A percentile compares a stretch with the other conserved stretches of the same genome.
These are phyloP conservation scores for Aspergillus udagawae DNA, from an alignment of 2,329 filamentous ascomycete genomes.

Conservation along the genomic window DNA sequence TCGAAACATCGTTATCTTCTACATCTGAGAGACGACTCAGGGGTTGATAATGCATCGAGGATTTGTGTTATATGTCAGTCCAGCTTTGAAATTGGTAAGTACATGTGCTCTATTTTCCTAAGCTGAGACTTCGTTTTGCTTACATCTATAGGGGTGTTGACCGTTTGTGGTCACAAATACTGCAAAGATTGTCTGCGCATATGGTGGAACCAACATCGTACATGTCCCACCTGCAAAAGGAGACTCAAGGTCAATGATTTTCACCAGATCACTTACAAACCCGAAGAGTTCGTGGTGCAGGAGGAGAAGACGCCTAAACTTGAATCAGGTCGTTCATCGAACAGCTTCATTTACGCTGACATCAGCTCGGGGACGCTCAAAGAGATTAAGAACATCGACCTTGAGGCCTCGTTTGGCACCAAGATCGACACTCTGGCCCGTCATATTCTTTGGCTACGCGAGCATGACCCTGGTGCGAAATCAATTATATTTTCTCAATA, in stretches of 20 bases:
- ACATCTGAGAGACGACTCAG: slow-evolving; percentile 60
- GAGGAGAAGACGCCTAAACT: slow-evolving; percentile 42
- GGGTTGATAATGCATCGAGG: slow-evolving; percentile 56
- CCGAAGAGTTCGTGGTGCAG: slow-evolving; percentile 66
- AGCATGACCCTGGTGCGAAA: slow-evolving; percentile 81
- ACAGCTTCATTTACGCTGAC: slow-evolving; percentile 67
- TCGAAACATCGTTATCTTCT: slow-evolving; percentile 72
- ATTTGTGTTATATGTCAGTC: slow-evolving; percentile 85
- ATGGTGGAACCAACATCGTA: slow-evolving; percentile 72
- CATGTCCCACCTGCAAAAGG: slow-evolving; percentile 81
- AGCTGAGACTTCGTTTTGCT: neutral
- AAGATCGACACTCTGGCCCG: slow-evolving; percentile 82
- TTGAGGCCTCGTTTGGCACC: slow-evolving; percentile 73
- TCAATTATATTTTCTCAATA: slow-evolving; percentile 94
- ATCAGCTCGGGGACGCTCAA: slow-evolving; percentile 68
- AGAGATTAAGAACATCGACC: slow-evolving; percentile 77
- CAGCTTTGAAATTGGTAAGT: slow-evolving; percentile 69
- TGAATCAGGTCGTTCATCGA: slow-evolving; percentile 27
- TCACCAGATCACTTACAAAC: slow-evolving; percentile 80
- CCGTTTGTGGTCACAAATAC: slow-evolving; percentile 86
- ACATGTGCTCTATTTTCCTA: neutral
- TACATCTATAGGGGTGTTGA: slow-evolving; percentile 43
- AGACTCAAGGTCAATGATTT: slow-evolving; percentile 63
- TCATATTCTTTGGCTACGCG: slow-evolving; percentile 80
- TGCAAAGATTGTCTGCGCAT: slow-evolving; percentile 80